Evolutionary conservation across 805 yeast species (phyloP).

Genomic region (Wickerhamia fluorescens): DNA sequence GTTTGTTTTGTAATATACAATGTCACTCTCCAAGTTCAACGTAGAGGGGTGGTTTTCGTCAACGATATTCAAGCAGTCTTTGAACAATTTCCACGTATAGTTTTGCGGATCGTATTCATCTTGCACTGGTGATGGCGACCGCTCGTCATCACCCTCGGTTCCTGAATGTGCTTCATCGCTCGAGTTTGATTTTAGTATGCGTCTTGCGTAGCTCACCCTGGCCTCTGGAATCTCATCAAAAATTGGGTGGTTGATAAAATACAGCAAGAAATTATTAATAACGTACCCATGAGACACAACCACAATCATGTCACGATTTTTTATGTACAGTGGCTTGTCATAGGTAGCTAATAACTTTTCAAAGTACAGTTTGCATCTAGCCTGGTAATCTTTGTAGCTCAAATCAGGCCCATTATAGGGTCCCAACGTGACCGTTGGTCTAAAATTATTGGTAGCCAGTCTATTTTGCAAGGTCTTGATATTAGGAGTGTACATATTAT

Average conservation of each 20-base stretch:
- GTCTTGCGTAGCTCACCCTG: constrained; percentile 25
- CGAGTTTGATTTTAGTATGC: constrained; percentile 9
- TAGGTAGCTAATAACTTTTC: constrained; percentile 36
- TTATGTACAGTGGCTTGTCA: constrained; percentile 26
- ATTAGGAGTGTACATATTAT: constrained; percentile 40
- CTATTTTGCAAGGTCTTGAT: constrained; percentile 28
- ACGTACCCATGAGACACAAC: constrained; percentile 38
- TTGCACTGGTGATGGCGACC: too few species aligned
- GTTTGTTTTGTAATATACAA: constrained; percentile 38
- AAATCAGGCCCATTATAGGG: constrained; percentile 36
- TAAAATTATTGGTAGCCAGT: constrained; percentile 28
- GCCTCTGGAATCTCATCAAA: constrained; percentile 40
- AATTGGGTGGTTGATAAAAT: constrained; percentile 37
- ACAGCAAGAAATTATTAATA: constrained; percentile 30
- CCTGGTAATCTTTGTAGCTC: constrained; percentile 32
- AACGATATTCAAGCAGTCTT: constrained; percentile 27
- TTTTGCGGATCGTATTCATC: constrained; percentile 7
- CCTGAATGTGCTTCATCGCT: constrained; percentile 5
- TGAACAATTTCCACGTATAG: constrained; percentile 25
- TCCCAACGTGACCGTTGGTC: constrained; percentile 38
- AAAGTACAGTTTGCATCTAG: constrained; percentile 32
- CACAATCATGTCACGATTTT: constrained; percentile 27
- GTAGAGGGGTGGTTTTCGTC: constrained; percentile 19
- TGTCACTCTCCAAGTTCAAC: constrained; percentile 34
- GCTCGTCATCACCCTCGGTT: constrained; percentile 6